Evolutionary conservation across 2,329 filamentous ascomycete genomes (phyloP).

Genomic region (Fusarium continuum): DNA sequence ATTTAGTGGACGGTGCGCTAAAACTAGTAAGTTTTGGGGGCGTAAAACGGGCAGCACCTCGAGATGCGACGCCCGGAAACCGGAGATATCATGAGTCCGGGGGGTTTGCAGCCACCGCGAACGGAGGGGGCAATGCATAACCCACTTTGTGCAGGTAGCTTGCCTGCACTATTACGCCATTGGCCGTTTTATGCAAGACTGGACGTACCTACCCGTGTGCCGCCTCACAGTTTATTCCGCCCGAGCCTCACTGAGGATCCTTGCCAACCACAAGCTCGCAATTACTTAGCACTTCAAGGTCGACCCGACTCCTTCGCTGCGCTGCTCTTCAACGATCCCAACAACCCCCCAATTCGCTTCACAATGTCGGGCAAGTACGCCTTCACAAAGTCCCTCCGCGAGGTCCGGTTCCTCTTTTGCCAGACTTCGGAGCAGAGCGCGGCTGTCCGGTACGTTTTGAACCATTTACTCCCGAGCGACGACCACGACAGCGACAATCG

Average conservation of each 20-base stretch:
- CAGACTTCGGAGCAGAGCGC: conserved; percentile 92
- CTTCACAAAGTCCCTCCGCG: conserved; percentile 88
- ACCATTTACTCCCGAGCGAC: background rate
- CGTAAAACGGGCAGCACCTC: conserved; percentile 12
- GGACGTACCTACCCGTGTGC: background rate
- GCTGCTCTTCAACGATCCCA: background rate
- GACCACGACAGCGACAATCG: background rate
- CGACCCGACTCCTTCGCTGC: conserved; percentile 5
- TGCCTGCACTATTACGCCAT: conserved; percentile 1
- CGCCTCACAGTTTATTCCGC: conserved; percentile 36
- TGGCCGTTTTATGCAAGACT: conserved; percentile 19
- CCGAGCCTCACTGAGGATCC: conserved; percentile 34
- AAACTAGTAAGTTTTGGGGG: conserved; percentile 6
- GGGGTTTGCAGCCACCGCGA: background rate
- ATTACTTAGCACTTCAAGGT: conserved; percentile 41
- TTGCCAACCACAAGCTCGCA: conserved; percentile 45
- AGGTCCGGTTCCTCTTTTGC: conserved; percentile 97
- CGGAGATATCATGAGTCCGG: conserved; percentile 37
- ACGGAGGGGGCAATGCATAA: conserved; percentile 26
- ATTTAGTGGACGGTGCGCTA: conserved; percentile 20
- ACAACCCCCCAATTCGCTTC: background rate
- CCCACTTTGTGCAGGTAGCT: background rate
- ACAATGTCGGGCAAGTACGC: conserved; percentile 92
- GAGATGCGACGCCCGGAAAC: conserved; percentile 14
- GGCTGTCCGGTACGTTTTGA: conserved; percentile 76